Percentiles rank a stretch among this genome's conserved stretches.
Evolutionary conservation across 306 rosid species (phyloP).

Genomic region (Phaseolus lunatus): DNA sequence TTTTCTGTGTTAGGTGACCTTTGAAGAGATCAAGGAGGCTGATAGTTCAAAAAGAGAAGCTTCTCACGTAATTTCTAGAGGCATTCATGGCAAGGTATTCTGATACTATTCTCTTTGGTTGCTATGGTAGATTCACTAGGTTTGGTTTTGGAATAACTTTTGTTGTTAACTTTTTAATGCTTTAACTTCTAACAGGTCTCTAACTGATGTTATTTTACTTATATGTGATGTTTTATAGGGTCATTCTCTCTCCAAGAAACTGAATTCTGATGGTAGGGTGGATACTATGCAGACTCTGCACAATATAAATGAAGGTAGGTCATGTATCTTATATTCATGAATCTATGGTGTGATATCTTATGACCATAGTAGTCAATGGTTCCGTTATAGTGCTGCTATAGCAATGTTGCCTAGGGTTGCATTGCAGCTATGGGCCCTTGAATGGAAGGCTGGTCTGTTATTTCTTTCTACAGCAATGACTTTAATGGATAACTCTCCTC

Average conservation of each 20-base stretch:
- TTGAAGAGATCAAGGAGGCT: slow-evolving; percentile 92
- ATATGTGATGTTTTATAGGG: slow-evolving; percentile 61
- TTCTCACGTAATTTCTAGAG: slow-evolving; percentile 68
- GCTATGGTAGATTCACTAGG: slow-evolving; percentile 12
- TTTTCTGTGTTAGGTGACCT: slow-evolving; percentile 59
- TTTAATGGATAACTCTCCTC: neutral
- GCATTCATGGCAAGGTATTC: slow-evolving; percentile 73
- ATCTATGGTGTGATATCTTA: slow-evolving; percentile 24
- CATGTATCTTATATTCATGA: slow-evolving; percentile 6
- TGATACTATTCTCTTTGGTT: neutral
- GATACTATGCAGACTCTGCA: slow-evolving; percentile 83
- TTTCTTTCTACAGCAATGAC: neutral
- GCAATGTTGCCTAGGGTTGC: neutral
- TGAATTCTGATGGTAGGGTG: slow-evolving; percentile 82
- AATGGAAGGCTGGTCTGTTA: neutral
- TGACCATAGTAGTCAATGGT: neutral
- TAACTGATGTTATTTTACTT: slow-evolving; percentile 17
- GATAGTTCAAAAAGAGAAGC: slow-evolving; percentile 75
- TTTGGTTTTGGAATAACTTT: slow-evolving; percentile 15
- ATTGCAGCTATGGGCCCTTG: neutral
- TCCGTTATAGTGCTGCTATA: neutral
- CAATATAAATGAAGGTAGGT: slow-evolving; percentile 81
- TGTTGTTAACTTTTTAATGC: neutral
- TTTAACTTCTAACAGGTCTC: slow-evolving; percentile 9
- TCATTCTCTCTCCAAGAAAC: slow-evolving; percentile 74